A percentile compares a stretch with the other conserved stretches of the same genome.
Conservation (phyloP, 805 yeast genomes). For the Yarrowia phangngaensis region DNA sequence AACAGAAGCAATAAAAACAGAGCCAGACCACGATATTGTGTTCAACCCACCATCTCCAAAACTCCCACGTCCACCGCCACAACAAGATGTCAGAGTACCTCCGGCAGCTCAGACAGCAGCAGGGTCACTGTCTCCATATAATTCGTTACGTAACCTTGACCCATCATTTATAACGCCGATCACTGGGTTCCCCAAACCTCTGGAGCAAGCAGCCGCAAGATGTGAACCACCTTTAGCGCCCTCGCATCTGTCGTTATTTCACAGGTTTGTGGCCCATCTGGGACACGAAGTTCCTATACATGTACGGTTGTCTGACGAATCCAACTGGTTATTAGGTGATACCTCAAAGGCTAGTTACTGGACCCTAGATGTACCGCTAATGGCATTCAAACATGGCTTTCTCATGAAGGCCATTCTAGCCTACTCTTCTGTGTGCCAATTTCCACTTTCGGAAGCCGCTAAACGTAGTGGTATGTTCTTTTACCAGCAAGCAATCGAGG, state of each 20-base stretch:
- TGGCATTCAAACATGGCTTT: constrained; percentile 14
- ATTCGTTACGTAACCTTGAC: no score
- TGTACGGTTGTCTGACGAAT: constrained; percentile 6
- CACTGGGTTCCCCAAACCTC: not conserved
- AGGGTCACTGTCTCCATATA: no score
- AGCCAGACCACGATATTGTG: not conserved
- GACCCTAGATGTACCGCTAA: constrained; percentile 16
- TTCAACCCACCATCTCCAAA: not conserved
- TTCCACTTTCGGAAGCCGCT: constrained; percentile 11
- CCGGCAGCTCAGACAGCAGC: constrained; percentile 19
- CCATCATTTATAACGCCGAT: not conserved
- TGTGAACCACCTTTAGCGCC: constrained; percentile 5
- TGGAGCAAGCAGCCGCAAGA: constrained; percentile 1
- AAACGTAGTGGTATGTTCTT: constrained; percentile 13
- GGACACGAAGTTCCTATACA: constrained; percentile 23
- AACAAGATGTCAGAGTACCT: not conserved
- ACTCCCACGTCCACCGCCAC: not conserved
- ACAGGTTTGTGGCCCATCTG: constrained; percentile 22
- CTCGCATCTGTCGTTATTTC: constrained; percentile 15
- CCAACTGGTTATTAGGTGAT: constrained; percentile 3
- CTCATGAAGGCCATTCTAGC: constrained; percentile 19
- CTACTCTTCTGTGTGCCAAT: constrained; percentile 18
- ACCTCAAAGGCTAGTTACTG: constrained; percentile 5
- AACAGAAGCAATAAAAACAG: not conserved
- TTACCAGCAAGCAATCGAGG: constrained; percentile 22